phyloP scores from a whole-genome alignment of 768 basidiomycete species.

The Tremella yokohamensis region DNA sequence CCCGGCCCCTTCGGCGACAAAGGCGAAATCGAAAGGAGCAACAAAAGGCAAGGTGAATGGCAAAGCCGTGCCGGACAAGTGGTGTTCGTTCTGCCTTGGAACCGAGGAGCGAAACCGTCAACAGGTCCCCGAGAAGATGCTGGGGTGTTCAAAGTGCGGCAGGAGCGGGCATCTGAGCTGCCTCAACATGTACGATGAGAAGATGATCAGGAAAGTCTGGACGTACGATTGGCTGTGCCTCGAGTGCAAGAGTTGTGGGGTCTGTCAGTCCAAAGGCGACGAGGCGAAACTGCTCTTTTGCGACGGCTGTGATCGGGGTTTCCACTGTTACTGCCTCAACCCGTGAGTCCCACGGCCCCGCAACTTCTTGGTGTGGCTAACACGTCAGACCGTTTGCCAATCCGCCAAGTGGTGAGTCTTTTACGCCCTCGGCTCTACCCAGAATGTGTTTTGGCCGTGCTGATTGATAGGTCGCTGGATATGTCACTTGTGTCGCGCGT shows the following conservation, averaged over 20 bases:
- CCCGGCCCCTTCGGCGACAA: too few species aligned
- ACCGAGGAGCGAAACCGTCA: slow-evolving; percentile 61
- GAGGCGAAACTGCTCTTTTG: slow-evolving; percentile 90
- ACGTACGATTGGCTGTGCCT: slow-evolving; percentile 81
- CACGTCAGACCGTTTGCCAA: slow-evolving; percentile 64
- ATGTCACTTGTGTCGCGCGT: too few species aligned
- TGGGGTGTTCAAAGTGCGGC: slow-evolving; percentile 76
- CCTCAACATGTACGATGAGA: slow-evolving; percentile 59
- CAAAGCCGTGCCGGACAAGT: background rate
- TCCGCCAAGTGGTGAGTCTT: slow-evolving; percentile 67
- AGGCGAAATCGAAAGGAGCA: too few species aligned
- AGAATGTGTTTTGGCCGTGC: too few species aligned
- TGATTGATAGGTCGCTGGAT: background rate
- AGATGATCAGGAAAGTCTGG: slow-evolving; percentile 59
- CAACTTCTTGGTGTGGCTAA: slow-evolving; percentile 53
- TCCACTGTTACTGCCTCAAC: slow-evolving; percentile 45
- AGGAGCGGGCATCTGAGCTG: slow-evolving; percentile 91
- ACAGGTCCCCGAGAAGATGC: slow-evolving; percentile 64
- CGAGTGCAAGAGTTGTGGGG: slow-evolving; percentile 88
- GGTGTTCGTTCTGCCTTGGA: slow-evolving; percentile 75
- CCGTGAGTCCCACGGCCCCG: slow-evolving; percentile 40
- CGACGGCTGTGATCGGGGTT: slow-evolving; percentile 78
- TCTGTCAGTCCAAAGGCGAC: slow-evolving; percentile 78
- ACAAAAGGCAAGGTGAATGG: too few species aligned
- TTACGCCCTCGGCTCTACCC: too few species aligned